Conservation (phyloP, 1,284 basidiomycete genomes). For the Cryptococcus maquisensis region DNA sequence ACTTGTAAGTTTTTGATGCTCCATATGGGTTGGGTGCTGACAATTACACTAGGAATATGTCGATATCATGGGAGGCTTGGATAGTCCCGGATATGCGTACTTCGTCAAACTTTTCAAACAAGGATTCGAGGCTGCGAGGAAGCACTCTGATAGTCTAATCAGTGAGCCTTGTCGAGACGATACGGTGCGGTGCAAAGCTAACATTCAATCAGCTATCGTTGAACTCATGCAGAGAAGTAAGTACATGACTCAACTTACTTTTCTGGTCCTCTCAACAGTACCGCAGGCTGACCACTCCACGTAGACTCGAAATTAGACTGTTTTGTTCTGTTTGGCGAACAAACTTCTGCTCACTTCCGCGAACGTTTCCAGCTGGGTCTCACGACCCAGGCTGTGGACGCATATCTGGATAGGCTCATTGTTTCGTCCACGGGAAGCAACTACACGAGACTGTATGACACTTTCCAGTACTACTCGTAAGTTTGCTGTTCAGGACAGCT, state of each 20-base stretch:
- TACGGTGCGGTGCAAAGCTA: neutral
- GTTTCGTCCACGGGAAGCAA: conserved; percentile 83
- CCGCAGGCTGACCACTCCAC: conserved; percentile 1
- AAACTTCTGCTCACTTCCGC: conserved; percentile 79
- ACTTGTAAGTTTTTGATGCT: conserved; percentile 41
- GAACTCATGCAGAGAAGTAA: conserved; percentile 93
- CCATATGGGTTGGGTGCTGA: neutral
- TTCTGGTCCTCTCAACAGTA: conserved; percentile 1
- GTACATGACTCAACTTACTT: conserved; percentile 10
- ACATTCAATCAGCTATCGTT: conserved; percentile 64
- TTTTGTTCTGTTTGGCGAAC: conserved; percentile 83
- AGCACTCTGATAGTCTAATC: conserved; percentile 94
- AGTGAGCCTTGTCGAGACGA: conserved; percentile 58
- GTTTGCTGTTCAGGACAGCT: neutral
- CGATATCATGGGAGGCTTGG: conserved; percentile 87
- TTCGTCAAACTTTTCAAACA: conserved; percentile 85
- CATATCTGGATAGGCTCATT: conserved; percentile 82
- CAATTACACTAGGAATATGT: conserved; percentile 69
- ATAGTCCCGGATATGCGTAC: conserved; percentile 71
- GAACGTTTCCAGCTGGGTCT: conserved; percentile 91
- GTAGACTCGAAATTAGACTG: conserved; percentile 88
- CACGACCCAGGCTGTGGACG: conserved; percentile 79
- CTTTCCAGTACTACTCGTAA: conserved; percentile 52
- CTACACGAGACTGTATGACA: conserved; percentile 89
- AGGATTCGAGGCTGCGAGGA: conserved; percentile 88